Conservation (phyloP, 371 early-diverging fungal genomes). For the Apophysomyces trapeziformis region DNA sequence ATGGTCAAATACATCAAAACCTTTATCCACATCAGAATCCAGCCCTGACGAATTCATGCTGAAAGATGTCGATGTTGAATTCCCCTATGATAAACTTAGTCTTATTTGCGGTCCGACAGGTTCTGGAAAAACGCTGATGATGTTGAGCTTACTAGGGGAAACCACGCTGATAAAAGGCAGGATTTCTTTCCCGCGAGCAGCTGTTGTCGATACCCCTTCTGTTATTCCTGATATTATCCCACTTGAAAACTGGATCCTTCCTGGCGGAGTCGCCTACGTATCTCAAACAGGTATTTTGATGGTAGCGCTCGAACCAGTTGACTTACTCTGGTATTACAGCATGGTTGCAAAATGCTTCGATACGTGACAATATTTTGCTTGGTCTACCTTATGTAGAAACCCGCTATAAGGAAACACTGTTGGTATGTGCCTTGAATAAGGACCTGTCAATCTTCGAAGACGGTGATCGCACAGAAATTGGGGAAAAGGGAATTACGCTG, state of each 20-base stretch:
- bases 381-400: slow-evolving; percentile 40
- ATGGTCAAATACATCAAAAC: slow-evolving; percentile 14
- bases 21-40: slow-evolving; percentile 15
- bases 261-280: slow-evolving; percentile 16
- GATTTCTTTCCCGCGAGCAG: slow-evolving; percentile 39
- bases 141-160: slow-evolving; percentile 67
- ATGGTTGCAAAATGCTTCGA: slow-evolving; percentile 82
- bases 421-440: slow-evolving; percentile 54
- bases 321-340: slow-evolving; percentile 35
- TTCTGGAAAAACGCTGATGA: slow-evolving; percentile 61
- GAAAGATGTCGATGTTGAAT: slow-evolving; percentile 43
- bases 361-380: slow-evolving; percentile 61
- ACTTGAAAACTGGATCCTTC: slow-evolving; percentile 15
- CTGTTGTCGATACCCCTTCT: slow-evolving; percentile 22
- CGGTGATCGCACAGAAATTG: slow-evolving; percentile 91
- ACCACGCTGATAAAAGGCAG: slow-evolving; percentile 43
- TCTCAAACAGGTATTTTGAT: slow-evolving; percentile 13
- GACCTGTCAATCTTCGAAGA: slow-evolving; percentile 60
- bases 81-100: slow-evolving; percentile 56
- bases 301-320: slow-evolving; percentile 7
- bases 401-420: slow-evolving; percentile 59
- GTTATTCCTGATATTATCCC: background rate
- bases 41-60: slow-evolving; percentile 39
- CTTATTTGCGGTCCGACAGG: slow-evolving; percentile 68
- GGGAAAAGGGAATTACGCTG: slow-evolving; percentile 79